These are phyloP conservation scores for Rhizomucor miehei DNA, from an alignment of 371 early-diverging fungal genomes.

Conservation along the genomic window DNA sequence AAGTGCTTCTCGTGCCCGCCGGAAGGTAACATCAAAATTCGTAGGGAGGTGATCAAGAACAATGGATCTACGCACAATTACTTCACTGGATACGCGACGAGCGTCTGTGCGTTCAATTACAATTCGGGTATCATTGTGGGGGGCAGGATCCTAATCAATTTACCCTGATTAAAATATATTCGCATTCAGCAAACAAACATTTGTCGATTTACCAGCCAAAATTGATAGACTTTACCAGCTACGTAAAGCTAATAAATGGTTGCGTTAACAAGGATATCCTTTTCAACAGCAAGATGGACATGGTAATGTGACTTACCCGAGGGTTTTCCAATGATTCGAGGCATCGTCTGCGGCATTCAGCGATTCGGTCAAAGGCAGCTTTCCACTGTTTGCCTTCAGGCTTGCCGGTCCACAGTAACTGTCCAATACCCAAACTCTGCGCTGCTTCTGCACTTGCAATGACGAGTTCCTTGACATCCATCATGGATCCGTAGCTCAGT, in stretches of 20 bases:
- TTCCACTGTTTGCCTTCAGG: conserved; percentile 38
- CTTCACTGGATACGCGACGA: conserved; percentile 34
- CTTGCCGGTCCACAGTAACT: conserved; percentile 34
- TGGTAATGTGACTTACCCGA: conserved; percentile 28
- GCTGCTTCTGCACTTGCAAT: conserved; percentile 46
- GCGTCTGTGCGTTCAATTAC: conserved; percentile 41
- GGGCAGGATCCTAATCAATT: conserved; percentile 34
- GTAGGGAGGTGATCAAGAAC: conserved; percentile 49
- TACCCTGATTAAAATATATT: background rate
- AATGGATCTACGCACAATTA: conserved; percentile 39
- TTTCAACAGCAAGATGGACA: background rate
- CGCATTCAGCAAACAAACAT: background rate
- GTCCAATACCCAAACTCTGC: conserved; percentile 25
- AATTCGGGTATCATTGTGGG: conserved; percentile 43
- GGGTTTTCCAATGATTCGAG: conserved; percentile 36
- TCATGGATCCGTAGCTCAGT: conserved; percentile 48
- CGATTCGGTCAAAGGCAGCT: conserved; percentile 34
- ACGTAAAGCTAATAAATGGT: conserved; percentile 34
- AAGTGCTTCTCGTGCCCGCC: conserved; percentile 38
- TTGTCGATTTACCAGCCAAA: conserved; percentile 36
- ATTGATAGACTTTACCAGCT: conserved; percentile 48
- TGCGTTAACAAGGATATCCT: background rate
- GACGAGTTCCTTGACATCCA: conserved; percentile 46
- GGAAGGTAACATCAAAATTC: conserved; percentile 46
- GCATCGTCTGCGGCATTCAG: conserved; percentile 34